Conservation (phyloP, 768 basidiomycete species). For the Daedaleopsis nitida region DNA sequence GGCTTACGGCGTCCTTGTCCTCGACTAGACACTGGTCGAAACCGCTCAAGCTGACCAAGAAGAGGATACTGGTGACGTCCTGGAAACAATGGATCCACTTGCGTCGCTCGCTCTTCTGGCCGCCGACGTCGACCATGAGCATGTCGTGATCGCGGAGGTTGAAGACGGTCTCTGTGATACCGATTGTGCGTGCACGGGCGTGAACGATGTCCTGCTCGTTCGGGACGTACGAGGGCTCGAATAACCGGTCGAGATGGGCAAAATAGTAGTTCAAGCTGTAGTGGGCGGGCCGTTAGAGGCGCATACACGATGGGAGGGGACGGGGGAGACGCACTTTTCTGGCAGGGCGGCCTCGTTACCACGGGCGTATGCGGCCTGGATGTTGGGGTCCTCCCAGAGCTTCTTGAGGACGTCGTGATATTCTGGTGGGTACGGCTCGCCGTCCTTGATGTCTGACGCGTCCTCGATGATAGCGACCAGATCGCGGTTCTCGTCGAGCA, state of each 20-base stretch:
- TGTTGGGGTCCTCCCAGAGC: slow-evolving; percentile 77
- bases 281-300: slow-evolving; percentile 4
- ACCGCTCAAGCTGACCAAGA: slow-evolving; percentile 88
- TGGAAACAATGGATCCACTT: slow-evolving; percentile 97
- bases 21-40: slow-evolving; percentile 95
- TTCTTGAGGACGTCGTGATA: slow-evolving; percentile 67
- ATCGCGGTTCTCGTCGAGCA: slow-evolving; percentile 58
- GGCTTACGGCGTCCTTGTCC: slow-evolving; percentile 81
- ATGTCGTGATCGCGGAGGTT: slow-evolving; percentile 76
- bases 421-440: slow-evolving; percentile 72
- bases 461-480: slow-evolving; percentile 66
- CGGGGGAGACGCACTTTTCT: slow-evolving; percentile 62
- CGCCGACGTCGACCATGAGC: slow-evolving; percentile 93
- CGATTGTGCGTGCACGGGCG: slow-evolving; percentile 84
- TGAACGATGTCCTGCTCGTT: slow-evolving; percentile 88
- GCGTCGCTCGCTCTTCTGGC: slow-evolving; percentile 90
- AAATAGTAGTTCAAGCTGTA: slow-evolving; percentile 76
- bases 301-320: slow-evolving; percentile 4
- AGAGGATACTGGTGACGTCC: slow-evolving; percentile 91
- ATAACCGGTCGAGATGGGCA: slow-evolving; percentile 76
- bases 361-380: slow-evolving; percentile 74
- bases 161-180: slow-evolving; percentile 89
- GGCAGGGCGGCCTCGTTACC: slow-evolving; percentile 92
- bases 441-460: slow-evolving; percentile 73
- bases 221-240: slow-evolving; percentile 70